Conservation (phyloP, 2,329 filamentous ascomycete species). For the Trichoderma atrobrunneum region DNA sequence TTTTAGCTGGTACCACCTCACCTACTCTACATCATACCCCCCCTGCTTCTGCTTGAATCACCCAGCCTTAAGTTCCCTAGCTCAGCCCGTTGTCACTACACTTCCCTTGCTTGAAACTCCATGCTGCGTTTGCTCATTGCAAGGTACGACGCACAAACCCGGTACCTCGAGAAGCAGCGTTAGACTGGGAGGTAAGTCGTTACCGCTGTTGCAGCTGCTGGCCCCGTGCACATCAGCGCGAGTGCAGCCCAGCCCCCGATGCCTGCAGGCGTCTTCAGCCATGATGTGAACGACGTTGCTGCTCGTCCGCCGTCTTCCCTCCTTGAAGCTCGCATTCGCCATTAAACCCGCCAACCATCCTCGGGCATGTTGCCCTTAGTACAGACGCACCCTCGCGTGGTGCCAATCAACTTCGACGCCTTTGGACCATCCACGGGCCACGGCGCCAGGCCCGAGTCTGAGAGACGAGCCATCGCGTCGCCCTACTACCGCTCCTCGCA, state of each 20-base stretch:
- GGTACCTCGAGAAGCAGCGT: conserved; percentile 9
- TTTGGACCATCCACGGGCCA: conserved; percentile 28
- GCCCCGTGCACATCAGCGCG: conserved; percentile 24
- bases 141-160: conserved; percentile 10
- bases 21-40: not conserved
- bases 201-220: conserved; percentile 25
- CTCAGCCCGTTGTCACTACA: conserved; percentile 14
- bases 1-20: not conserved
- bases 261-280: conserved; percentile 39
- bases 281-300: conserved; percentile 41
- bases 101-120: conserved; percentile 10
- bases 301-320: conserved; percentile 20
- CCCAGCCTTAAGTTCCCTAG: conserved; percentile 10
- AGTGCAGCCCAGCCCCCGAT: conserved; percentile 36
- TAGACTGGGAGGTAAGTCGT: not conserved
- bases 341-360: conserved; percentile 10
- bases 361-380: conserved; percentile 49
- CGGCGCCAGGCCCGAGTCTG: conserved; percentile 20
- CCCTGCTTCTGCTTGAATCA: conserved; percentile 4
- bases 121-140: conserved; percentile 6
- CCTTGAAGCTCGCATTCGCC: conserved; percentile 21
- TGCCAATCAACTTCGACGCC: conserved; percentile 42
- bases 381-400: conserved; percentile 51
- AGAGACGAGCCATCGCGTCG: conserved; percentile 29
- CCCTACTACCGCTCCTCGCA: conserved; percentile 31